These are phyloP conservation scores for Pythium myriotylum DNA, from an alignment of 352 stramenopile genomes.

Conservation along the genomic window DNA sequence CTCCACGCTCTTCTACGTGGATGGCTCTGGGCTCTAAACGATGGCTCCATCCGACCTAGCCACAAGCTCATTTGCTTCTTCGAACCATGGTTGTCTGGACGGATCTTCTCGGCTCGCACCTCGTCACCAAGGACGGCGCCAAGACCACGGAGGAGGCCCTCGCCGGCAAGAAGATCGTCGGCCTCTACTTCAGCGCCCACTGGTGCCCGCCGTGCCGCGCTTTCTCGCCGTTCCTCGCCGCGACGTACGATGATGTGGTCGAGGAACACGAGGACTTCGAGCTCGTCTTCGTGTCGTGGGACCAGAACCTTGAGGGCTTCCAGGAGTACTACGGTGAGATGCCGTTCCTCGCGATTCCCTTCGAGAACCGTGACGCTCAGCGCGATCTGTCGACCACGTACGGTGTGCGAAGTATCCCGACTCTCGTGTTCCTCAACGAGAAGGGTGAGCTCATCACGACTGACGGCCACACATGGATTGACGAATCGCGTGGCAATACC, in stretches of 20 bases:
- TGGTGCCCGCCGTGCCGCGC: conserved; percentile 94
- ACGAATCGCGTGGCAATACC: conserved; percentile 75
- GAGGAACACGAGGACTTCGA: conserved; percentile 89
- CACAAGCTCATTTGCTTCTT: not conserved
- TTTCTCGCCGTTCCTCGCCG: conserved; percentile 94
- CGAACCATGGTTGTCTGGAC: conserved; percentile 44
- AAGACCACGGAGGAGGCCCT: conserved; percentile 75
- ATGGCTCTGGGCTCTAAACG: too few species aligned
- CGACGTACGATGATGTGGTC: conserved; percentile 90
- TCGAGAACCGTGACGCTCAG: conserved; percentile 74
- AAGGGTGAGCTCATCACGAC: conserved; percentile 77
- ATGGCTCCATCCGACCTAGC: not conserved
- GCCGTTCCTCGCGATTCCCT: conserved; percentile 94
- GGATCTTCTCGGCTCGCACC: conserved; percentile 63
- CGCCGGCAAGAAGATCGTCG: conserved; percentile 80
- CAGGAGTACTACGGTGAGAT: conserved; percentile 92
- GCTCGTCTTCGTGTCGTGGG: conserved; percentile 89
- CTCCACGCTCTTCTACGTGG: too few species aligned
- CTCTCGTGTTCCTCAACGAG: conserved; percentile 88
- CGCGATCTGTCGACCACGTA: conserved; percentile 82
- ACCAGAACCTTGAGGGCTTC: conserved; percentile 75
- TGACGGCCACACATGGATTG: conserved; percentile 79
- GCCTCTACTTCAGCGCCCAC: conserved; percentile 96
- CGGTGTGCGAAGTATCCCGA: conserved; percentile 87
- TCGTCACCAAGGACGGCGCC: conserved; percentile 76